Evolutionary conservation across 768 basidiomycete species (phyloP).

Genomic region (Termitomyces sp.): DNA sequence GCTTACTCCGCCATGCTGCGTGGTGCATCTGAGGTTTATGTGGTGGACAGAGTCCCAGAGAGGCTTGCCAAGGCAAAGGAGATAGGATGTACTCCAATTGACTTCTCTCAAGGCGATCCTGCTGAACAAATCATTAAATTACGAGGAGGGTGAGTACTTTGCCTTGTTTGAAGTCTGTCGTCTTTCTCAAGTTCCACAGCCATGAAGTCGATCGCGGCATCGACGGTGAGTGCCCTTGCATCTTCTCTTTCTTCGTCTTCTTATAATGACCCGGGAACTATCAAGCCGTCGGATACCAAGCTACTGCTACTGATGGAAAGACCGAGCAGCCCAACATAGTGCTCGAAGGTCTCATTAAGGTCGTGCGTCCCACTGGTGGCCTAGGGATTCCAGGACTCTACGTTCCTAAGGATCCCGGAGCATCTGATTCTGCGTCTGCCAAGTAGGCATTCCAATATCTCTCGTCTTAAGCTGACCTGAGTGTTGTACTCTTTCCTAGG

Average conservation of each 20-base stretch:
- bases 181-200: slow-evolving; percentile 15
- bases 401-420: slow-evolving; percentile 55
- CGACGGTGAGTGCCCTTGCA: slow-evolving; percentile 27
- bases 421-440: slow-evolving; percentile 46
- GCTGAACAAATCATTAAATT: slow-evolving; percentile 43
- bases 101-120: slow-evolving; percentile 44
- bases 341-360: slow-evolving; percentile 46
- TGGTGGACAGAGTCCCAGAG: slow-evolving; percentile 54
- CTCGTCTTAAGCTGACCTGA: background rate
- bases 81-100: slow-evolving; percentile 48
- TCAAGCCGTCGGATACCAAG: slow-evolving; percentile 51
- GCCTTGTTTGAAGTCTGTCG: background rate
- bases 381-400: slow-evolving; percentile 57
- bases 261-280: background rate
- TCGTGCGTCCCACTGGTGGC: slow-evolving; percentile 51
- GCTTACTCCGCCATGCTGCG: slow-evolving; percentile 51
- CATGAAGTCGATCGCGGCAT: slow-evolving; percentile 49
- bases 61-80: slow-evolving; percentile 47
- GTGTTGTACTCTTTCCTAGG: slow-evolving; percentile 15
- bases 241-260: background rate
- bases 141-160: slow-evolving; percentile 35
- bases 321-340: slow-evolving; percentile 55
- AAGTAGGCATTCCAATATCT: slow-evolving; percentile 26
- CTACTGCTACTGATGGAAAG: slow-evolving; percentile 48
- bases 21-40: slow-evolving; percentile 50